Base-by-base conservation (phyloP, 2,329 filamentous ascomycete species). In the Aureobasidium sp. region DNA sequence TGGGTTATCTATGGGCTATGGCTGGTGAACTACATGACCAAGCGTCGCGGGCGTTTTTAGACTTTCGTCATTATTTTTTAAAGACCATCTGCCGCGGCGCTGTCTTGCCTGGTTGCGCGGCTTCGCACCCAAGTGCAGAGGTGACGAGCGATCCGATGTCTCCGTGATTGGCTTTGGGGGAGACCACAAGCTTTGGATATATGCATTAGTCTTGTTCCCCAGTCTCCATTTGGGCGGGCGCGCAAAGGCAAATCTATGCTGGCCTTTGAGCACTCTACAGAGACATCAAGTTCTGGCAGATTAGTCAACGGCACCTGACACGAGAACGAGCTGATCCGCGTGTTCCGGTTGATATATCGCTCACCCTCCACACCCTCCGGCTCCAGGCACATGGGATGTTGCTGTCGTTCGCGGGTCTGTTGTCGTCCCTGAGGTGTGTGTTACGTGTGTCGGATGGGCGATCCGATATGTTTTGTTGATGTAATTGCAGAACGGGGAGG, bases 31-130 rank as follows among this genome's bases (percentile, higher is more conserved):
- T 39, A 55, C 22, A 55, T 42, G 37, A 55, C 22, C 51, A 41
- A 41, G 25, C 49, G 31, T 51, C 48, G 48, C 37, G 36, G 49
- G 34, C 36, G 36, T 55, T 55, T 55, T 53, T 53, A 25, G 36
- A 55, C 51, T 55, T 55, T 55, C 51, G 51, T 55, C 51, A 55
- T 55, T 41, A 55, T 55, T 55, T 22, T 55, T 17, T n/a, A 39
- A 41, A 12, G n/a, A 12, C 4, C 36, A 27, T 53, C 49, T 53
- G 49, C 49, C 49, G 49, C 49, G 49, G 49, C 49, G 20, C 27
- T 42, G 51, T 55, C 51, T 55, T 55, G 36, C 51, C 49, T 55
- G 51, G 51, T 42, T 55, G 51, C 51, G 51, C 51, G 51, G 51
- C 51, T 29, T 31, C 22, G 37, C 51, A 12, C 51, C 22, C 51